Conservation (phyloP, 2,329 filamentous ascomycete species). For the Xylaria polymorpha region DNA sequence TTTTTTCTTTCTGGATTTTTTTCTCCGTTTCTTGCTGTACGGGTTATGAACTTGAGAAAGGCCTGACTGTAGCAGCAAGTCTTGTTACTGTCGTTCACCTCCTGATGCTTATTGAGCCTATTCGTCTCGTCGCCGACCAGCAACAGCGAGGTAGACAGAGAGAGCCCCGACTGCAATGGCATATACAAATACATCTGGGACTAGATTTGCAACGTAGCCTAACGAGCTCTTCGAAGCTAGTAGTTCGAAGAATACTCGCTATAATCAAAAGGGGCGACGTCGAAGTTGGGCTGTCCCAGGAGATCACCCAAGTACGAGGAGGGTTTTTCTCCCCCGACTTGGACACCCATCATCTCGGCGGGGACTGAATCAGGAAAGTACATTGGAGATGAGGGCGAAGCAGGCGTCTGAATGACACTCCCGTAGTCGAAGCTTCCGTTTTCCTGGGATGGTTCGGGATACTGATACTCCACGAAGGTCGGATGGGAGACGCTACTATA, state of each 20-base stretch:
- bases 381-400: conserved; percentile 18
- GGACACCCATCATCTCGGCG: neutral
- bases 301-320: neutral
- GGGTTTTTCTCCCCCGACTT: neutral
- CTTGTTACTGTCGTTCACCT: neutral
- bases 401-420: neutral
- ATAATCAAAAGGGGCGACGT: neutral
- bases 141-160: neutral
- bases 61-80: neutral
- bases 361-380: neutral
- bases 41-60: too few relatives aligned
- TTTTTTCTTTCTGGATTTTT: neutral
- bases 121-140: neutral
- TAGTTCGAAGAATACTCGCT: neutral
- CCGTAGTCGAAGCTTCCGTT: neutral
- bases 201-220: too few relatives aligned
- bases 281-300: neutral
- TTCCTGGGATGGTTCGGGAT: conserved; percentile 11
- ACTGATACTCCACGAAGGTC: neutral
- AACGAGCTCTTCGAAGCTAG: neutral
- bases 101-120: too few relatives aligned
- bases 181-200: neutral
- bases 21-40: neutral
- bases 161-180: neutral
- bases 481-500: neutral